phyloP scores from a whole-genome alignment of 768 basidiomycete genomes.

The Tylopilus intermedius region DNA sequence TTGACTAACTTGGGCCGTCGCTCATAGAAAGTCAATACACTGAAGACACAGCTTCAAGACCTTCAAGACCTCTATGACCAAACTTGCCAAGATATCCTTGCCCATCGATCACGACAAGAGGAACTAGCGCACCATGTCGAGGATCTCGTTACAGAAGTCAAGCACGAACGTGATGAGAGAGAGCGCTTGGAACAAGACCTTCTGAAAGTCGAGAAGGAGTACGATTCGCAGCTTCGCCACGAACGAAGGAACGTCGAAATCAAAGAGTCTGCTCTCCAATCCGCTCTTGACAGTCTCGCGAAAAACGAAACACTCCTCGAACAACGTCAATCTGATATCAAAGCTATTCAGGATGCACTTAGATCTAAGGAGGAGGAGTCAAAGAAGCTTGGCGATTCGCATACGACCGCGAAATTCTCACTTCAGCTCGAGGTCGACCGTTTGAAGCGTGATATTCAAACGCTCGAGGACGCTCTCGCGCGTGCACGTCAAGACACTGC shows the following conservation, averaged over 20 bases:
- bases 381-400: conserved; percentile 76
- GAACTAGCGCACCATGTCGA: conserved; percentile 72
- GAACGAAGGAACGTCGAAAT: conserved; percentile 63
- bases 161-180: conserved; percentile 53
- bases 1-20: not conserved
- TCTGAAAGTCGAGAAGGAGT: conserved; percentile 53
- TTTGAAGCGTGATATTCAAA: conserved; percentile 75
- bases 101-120: conserved; percentile 68
- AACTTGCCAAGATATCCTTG: conserved; percentile 56
- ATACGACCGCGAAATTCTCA: conserved; percentile 77
- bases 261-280: conserved; percentile 64
- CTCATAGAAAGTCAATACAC: conserved; percentile 58
- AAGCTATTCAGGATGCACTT: conserved; percentile 67
- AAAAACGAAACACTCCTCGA: conserved; percentile 58
- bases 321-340: conserved; percentile 73
- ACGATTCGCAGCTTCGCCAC: conserved; percentile 55
- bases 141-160: conserved; percentile 59
- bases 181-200: conserved; percentile 52
- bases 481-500: conserved; percentile 67
- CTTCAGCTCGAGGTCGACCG: conserved; percentile 88
- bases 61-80: conserved; percentile 61
- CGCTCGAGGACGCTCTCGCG: conserved; percentile 73
- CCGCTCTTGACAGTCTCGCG: conserved; percentile 57
- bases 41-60: conserved; percentile 66
- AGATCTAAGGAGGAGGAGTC: conserved; percentile 69